Conservation (phyloP, 208 protist genomes). For the Jaenimonas drosophilae region DNA sequence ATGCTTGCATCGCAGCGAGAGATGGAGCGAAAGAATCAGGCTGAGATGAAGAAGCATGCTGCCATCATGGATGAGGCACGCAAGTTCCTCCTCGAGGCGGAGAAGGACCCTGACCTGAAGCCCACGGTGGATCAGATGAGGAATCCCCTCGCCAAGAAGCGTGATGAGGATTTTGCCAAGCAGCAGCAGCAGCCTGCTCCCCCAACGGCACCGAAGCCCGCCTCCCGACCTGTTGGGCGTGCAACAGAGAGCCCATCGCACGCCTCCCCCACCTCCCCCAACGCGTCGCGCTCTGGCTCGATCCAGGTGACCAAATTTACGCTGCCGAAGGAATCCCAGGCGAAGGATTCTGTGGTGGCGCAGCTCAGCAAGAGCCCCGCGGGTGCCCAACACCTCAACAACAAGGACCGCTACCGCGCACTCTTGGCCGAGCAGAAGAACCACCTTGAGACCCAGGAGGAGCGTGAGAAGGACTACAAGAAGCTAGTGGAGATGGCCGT, state of each 20-base stretch:
- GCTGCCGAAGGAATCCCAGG: conserved; percentile 10
- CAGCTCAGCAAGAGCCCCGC: conserved; percentile 11
- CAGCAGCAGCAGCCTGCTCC: too few relatives aligned
- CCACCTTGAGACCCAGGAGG: conserved; percentile 5
- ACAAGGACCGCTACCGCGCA: conserved; percentile 16
- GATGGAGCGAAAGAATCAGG: conserved; percentile 26
- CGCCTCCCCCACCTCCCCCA: too few relatives aligned
- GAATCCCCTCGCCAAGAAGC: conserved; percentile 1
- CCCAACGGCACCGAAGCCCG: background rate
- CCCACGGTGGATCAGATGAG: background rate
- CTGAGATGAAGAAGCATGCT: conserved; percentile 26
- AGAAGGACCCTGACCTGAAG: background rate
- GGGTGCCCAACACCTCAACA: conserved; percentile 11
- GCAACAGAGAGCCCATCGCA: too few relatives aligned
- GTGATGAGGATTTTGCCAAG: too few relatives aligned
- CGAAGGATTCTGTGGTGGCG: conserved; percentile 15
- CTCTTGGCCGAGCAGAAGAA: conserved; percentile 15
- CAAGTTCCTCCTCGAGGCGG: conserved; percentile 5
- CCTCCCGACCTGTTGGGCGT: background rate
- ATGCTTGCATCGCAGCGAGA: conserved; percentile 53
- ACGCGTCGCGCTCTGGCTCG: background rate
- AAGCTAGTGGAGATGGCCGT: conserved; percentile 19
- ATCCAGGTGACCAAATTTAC: conserved; percentile 24
- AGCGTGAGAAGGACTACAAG: conserved; percentile 14
- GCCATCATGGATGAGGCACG: conserved; percentile 24